phyloP scores from a whole-genome alignment of 2,329 filamentous ascomycete genomes.

The Chalaropsis ovoidea region DNA sequence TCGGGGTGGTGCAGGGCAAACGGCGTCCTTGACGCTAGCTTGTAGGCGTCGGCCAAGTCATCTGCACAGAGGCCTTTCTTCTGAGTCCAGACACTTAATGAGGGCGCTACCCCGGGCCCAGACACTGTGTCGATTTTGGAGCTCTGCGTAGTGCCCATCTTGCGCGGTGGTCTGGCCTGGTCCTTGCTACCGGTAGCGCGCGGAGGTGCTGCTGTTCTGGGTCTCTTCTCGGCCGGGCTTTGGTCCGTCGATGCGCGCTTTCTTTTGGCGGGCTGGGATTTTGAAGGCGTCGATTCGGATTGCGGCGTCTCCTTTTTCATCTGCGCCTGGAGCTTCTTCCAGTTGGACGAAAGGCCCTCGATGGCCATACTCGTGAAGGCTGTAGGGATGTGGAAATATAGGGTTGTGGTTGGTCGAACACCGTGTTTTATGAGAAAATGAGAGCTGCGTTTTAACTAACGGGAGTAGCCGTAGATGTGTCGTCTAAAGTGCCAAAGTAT shows the following conservation, averaged over 20 bases:
- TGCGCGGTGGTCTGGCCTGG: constrained; percentile 29
- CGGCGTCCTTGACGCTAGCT: constrained; percentile 42
- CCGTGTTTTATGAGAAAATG: too few species aligned
- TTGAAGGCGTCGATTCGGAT: constrained; percentile 27
- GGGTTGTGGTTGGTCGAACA: too few species aligned
- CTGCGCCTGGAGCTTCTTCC: constrained; percentile 65
- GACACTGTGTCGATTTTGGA: constrained; percentile 36
- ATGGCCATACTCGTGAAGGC: constrained; percentile 24
- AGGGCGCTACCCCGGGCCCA: constrained; percentile 36
- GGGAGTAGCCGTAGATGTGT: too few species aligned
- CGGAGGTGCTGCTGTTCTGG: constrained; percentile 24
- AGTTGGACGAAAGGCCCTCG: constrained; percentile 54
- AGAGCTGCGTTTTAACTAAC: not conserved
- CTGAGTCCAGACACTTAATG: constrained; percentile 50
- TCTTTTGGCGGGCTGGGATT: constrained; percentile 31
- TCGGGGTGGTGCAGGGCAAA: constrained; percentile 40
- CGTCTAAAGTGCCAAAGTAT: not conserved
- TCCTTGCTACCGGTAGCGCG: not conserved
- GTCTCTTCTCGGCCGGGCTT: constrained; percentile 16
- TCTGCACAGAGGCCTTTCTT: constrained; percentile 52
- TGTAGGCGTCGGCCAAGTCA: constrained; percentile 52
- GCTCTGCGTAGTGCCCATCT: constrained; percentile 51
- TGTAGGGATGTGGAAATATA: not conserved
- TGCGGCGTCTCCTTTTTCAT: constrained; percentile 38
- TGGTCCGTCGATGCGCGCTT: constrained; percentile 28